Evolutionary conservation across 345 rosid species (phyloP), one percentile per base, ranked within the genome.

Genomic region (Gossypium stocksii): DNA sequence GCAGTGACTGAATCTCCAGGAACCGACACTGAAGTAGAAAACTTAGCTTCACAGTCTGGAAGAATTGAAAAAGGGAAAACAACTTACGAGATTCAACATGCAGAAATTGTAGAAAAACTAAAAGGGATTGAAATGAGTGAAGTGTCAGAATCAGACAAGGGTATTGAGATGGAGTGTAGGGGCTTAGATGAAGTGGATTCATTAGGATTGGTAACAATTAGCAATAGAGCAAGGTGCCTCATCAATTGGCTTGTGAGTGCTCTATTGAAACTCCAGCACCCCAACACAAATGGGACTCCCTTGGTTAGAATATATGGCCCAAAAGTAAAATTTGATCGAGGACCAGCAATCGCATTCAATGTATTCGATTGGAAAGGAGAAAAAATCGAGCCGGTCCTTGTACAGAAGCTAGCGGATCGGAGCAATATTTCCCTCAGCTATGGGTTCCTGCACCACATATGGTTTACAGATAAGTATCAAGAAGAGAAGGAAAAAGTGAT

Each of bases 191-290:
- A 92, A 58, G 93, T 91, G 66, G 91, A 94, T 76, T 85, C 88
- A 23, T 78, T 91, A 71, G 93, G 95, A 41, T 78, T 89, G 70
- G 89, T 79, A 9, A 79, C 78, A 78, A 83, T 92, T 41, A 87
- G 86, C 65, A 87, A 82, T 74, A 90, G 98, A 80, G 81, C 86
- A 78, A 88, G 98, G 81, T 94, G 89, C 81, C 87, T 94, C 77
- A 86, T 92, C 69, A 94, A 94, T 72, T 92, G 98, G 98, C 83
- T 94, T 45, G 97, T 90, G 59, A 88, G 78, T 75, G 97, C 98
- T 59, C 77, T 92, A 72, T 75, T 79, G 75, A 94, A 94, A 84
- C 97, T 94, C 54, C 86, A 86, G 78, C 98, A 92, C 79, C 90
- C 94, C 2, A 88, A 86, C 80, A 76, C 86, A 13, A 81, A 82